Evolutionary conservation across 495 filamentous ascomycete genomes (phyloP).

Genomic region (Amniculicola lignicola): DNA sequence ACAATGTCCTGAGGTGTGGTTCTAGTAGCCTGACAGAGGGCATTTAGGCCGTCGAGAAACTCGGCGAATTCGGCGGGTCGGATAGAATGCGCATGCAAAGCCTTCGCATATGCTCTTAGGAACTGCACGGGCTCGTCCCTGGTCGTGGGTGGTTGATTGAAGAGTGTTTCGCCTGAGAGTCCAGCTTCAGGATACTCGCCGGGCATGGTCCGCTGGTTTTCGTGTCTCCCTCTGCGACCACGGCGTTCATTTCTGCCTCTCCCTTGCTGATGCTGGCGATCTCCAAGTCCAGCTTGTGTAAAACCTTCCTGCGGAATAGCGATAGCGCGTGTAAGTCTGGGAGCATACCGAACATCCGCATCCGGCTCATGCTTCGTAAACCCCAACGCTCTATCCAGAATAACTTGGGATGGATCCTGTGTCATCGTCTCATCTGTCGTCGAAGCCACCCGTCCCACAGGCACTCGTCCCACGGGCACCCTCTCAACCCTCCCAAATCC

Average conservation of each 20-base stretch:
- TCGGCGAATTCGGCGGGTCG: constrained; percentile 29
- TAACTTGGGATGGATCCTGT: background rate
- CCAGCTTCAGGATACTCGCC: constrained; percentile 10
- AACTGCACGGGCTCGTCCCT: constrained; percentile 27
- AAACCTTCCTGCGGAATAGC: constrained; percentile 25
- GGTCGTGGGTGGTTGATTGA: background rate
- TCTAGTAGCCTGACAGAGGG: constrained; percentile 13
- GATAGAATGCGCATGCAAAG: constrained; percentile 33
- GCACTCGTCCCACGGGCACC: constrained; percentile 18
- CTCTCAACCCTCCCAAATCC: constrained; percentile 5
- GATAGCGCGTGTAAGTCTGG: constrained; percentile 13
- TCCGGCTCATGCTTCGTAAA: constrained; percentile 31
- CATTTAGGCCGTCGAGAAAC: constrained; percentile 34
- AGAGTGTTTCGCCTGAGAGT: background rate
- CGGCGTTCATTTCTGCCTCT: constrained; percentile 1
- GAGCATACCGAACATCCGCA: constrained; percentile 27
- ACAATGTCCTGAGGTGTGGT: constrained; percentile 6
- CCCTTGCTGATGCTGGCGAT: background rate
- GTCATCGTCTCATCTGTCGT: background rate
- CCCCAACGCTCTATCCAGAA: constrained; percentile 20
- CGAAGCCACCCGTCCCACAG: background rate
- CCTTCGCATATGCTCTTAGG: constrained; percentile 32
- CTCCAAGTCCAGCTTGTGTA: background rate
- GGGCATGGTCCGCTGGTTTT: background rate
- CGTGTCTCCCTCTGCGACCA: background rate